Conservation (phyloP, 2,329 filamentous ascomycete species). For the Dactylella cylindrospora region DNA sequence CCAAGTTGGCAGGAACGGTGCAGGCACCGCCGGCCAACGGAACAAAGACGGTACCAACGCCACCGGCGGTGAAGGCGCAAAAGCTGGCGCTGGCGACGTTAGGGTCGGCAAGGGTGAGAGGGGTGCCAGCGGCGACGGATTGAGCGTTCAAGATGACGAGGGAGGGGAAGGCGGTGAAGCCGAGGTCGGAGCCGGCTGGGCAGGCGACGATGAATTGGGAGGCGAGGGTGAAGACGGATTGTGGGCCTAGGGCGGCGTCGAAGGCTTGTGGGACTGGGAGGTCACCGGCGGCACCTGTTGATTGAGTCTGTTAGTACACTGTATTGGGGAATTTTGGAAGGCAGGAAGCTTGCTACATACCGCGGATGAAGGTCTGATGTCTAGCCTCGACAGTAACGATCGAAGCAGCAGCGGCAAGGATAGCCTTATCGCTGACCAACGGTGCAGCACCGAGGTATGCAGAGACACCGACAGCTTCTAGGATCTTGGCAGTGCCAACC, state of each 20-base stretch:
- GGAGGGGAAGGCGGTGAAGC: conserved; percentile 64
- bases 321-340: neutral
- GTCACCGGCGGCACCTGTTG: conserved; percentile 51
- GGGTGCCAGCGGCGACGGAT: conserved; percentile 45
- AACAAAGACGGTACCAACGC: conserved; percentile 63
- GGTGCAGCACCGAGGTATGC: conserved; percentile 71
- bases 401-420: conserved; percentile 67
- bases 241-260: conserved; percentile 68
- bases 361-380: conserved; percentile 72
- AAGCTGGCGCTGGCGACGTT: conserved; percentile 53
- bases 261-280: conserved; percentile 67
- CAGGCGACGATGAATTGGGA: conserved; percentile 71
- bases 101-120: conserved; percentile 58
- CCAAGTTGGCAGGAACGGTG: conserved; percentile 63
- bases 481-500: conserved; percentile 68
- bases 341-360: conserved; percentile 56
- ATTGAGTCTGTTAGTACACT: conserved; percentile 6
- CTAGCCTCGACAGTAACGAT: conserved; percentile 74
- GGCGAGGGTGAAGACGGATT: conserved; percentile 71
- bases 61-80: conserved; percentile 52
- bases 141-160: conserved; percentile 50
- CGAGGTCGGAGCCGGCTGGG: conserved; percentile 65
- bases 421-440: conserved; percentile 61
- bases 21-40: conserved; percentile 62
- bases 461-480: conserved; percentile 74